Conservation (phyloP, 1,284 basidiomycete species). For the Rhizoctonia solani region DNA sequence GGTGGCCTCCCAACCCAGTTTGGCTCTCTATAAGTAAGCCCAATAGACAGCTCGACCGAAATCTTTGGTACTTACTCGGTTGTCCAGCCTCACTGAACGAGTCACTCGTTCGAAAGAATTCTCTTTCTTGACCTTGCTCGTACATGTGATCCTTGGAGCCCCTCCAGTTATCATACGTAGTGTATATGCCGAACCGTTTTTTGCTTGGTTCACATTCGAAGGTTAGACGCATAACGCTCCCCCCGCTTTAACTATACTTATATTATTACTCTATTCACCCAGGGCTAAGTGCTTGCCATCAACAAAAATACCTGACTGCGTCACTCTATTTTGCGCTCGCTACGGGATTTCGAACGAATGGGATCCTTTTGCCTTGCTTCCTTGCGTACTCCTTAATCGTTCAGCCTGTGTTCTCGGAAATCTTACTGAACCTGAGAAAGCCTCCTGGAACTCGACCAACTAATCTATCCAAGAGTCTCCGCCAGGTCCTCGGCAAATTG, state of each 20-base stretch:
- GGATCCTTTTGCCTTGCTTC: conserved; percentile 74
- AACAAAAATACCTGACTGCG: conserved; percentile 56
- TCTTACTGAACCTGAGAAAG: background rate
- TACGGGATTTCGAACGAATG: conserved; percentile 78
- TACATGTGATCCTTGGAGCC: conserved; percentile 82
- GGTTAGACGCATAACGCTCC: conserved; percentile 51
- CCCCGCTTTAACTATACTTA: conserved; percentile 15
- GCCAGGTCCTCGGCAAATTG: too few species aligned
- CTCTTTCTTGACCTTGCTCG: conserved; percentile 62
- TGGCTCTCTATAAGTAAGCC: background rate
- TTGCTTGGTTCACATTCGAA: conserved; percentile 75
- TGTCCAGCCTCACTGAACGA: background rate
- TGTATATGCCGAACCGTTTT: conserved; percentile 84
- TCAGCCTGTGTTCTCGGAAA: conserved; percentile 51
- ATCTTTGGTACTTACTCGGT: background rate
- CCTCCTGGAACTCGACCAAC: too few species aligned
- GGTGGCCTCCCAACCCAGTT: background rate
- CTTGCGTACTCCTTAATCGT: conserved; percentile 70
- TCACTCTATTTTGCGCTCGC: conserved; percentile 68
- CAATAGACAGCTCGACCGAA: background rate
- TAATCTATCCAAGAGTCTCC: too few species aligned
- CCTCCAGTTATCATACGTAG: conserved; percentile 73
- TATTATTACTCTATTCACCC: too few species aligned
- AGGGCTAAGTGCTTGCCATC: conserved; percentile 67
- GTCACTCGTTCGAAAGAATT: conserved; percentile 52